Evolutionary conservation across 768 basidiomycete species (phyloP).

Genomic region (Hemileccinum rubropunctum): DNA sequence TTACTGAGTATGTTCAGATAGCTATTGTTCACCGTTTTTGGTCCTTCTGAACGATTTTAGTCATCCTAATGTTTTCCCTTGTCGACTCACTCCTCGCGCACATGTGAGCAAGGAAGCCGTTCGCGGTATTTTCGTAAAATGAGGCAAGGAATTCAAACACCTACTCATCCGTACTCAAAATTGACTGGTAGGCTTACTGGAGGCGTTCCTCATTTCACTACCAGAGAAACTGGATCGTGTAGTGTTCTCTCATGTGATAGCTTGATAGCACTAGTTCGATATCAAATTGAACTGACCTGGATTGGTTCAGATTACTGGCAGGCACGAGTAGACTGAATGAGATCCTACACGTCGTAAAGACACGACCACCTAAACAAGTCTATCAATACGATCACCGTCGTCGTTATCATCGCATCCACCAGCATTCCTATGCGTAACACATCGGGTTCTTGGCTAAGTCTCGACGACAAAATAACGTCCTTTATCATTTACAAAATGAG

Average conservation of each 20-base stretch:
- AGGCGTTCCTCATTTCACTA: no score
- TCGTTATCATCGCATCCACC: constrained; percentile 38
- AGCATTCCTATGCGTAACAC: constrained; percentile 27
- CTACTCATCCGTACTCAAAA: no score
- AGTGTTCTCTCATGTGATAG: no score
- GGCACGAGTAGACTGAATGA: no score
- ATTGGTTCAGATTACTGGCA: no score
- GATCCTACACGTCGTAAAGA: neutral
- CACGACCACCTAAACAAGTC: neutral
- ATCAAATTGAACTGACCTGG: no score
- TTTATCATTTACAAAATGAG: constrained; percentile 93
- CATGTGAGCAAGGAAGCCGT: neutral
- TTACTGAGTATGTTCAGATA: neutral
- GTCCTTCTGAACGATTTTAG: neutral
- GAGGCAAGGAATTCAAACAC: neutral
- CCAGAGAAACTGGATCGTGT: no score
- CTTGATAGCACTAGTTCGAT: no score
- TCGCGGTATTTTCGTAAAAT: neutral
- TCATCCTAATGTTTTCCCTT: neutral
- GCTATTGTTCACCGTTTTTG: neutral
- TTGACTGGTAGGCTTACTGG: no score
- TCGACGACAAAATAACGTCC: constrained; percentile 79
- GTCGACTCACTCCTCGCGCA: neutral
- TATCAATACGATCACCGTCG: constrained; percentile 15
- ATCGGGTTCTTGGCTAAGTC: constrained; percentile 31